Conservation (phyloP, 2,329 filamentous ascomycete genomes). For the Penicillium rolfsii region DNA sequence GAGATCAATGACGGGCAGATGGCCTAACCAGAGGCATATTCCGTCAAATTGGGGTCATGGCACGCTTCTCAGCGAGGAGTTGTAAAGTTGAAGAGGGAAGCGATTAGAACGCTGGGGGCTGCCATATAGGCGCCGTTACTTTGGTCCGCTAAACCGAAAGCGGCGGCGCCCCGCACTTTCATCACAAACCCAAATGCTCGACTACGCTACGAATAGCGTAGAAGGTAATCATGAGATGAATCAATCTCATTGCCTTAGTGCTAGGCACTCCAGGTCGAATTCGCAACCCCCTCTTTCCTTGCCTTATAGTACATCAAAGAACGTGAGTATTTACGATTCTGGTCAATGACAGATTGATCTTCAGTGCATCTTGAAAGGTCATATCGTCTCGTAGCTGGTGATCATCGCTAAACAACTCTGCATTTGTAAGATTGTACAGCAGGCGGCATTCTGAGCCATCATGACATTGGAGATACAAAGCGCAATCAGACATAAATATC, state of each 20-base stretch:
- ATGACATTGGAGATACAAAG: neutral
- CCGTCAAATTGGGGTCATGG: neutral
- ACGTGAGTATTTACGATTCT: no score
- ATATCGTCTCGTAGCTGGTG: no score
- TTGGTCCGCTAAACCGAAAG: constrained; percentile 21
- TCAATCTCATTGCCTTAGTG: no score
- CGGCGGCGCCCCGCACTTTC: constrained; percentile 20
- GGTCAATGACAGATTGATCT: no score
- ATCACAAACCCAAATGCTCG: neutral
- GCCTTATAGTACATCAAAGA: no score
- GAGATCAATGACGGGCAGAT: constrained; percentile 8
- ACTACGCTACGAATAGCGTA: no score
- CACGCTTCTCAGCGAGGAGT: neutral
- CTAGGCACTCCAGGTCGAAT: no score
- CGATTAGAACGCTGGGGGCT: neutral
- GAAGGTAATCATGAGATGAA: no score
- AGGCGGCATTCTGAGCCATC: neutral
- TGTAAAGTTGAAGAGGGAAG: neutral
- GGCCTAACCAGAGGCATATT: neutral
- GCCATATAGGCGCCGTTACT: neutral
- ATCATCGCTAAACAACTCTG: no score
- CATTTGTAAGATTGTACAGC: no score
- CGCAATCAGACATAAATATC: neutral
- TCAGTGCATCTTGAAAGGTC: no score
- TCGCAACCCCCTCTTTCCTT: no score